phyloP scores from a whole-genome alignment of 306 rosid genomes.

The Inga oerstediana region DNA sequence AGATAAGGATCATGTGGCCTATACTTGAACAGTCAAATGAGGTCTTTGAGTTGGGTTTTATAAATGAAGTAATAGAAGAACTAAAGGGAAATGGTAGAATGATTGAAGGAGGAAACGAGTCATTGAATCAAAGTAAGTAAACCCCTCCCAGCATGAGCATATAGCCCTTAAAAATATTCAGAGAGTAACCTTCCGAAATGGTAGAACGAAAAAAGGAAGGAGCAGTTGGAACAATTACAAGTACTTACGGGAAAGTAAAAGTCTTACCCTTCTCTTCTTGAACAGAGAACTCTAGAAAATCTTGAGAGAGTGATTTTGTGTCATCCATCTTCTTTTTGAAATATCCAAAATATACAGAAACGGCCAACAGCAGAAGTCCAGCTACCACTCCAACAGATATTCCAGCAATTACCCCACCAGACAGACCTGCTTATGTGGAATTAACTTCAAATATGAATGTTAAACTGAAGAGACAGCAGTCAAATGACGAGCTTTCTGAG shows the following conservation, averaged over 20 bases:
- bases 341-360: constrained; percentile 45
- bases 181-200: not conserved
- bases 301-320: constrained; percentile 31
- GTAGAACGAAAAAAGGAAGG: not conserved
- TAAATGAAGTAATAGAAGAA: not conserved
- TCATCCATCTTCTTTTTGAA: constrained; percentile 55
- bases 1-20: not conserved
- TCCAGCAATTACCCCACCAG: constrained; percentile 69
- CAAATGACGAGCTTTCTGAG: constrained; percentile 37
- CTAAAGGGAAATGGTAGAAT: not conserved
- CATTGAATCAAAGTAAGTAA: not conserved
- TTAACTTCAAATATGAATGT: constrained; percentile 21
- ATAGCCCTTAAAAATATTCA: not conserved
- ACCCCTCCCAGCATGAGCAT: not conserved
- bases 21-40: not conserved
- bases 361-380: constrained; percentile 56
- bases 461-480: constrained; percentile 32
- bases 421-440: constrained; percentile 63
- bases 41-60: not conserved
- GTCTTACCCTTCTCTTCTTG: constrained; percentile 50
- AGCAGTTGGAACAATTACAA: constrained; percentile 4
- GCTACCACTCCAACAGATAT: constrained; percentile 62
- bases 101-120: not conserved
- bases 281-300: constrained; percentile 49
- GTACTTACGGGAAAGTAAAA: not conserved